Evolutionary conservation across 192 early-diverging fungal genomes (phyloP), one percentile per base, ranked within the genome.

Genomic region (Backusella luteola): DNA sequence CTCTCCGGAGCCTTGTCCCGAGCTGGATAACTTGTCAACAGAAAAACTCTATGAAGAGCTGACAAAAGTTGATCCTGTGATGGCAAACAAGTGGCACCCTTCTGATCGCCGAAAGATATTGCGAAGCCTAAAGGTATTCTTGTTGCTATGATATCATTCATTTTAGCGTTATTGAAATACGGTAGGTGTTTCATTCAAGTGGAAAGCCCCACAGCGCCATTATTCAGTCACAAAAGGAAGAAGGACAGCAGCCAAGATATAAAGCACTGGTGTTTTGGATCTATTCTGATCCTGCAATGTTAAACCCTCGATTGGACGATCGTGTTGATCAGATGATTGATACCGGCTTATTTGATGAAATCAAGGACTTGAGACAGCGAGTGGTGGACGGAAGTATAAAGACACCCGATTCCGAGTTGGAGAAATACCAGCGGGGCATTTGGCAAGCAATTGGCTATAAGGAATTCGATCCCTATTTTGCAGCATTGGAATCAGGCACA

Each of bases 251-350:
- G 39, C 83, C 84, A 34, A 46, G 68, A 23, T 71, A 78, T 79
- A 86, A 87, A 0, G 90, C 94, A 0, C 83, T 91, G 39, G 84
- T 99, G 23, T 93, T 98, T 63, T 99, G 97, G 97, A 84, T 97
- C 2, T 94, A 96, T 80, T 90, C 96, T 0, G 91, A 92, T 29
- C 84, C 86, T 8, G 76, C 77, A 6, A 75, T 83, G 19, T 80
- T 99, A 14, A 88, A 96, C 56, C 85, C 87, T 69, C 89, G 97
- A 38, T 83, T 99, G 11, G 94, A 98, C 76, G 80, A 83, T 15
- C 91, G 97, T 14, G 93, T 98, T 2, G 92, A 94, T 75, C 85
- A 83, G n/a, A 99, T 99, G 97, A 89, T 97, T 49, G 82, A 92
- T 80, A 81, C 76, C 6, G 87, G 89, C 5, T 74, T 91, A 0